Percentiles rank a stretch among this genome's conserved stretches.
These are phyloP conservation scores for Marasmius oreades DNA, from an alignment of 1,284 basidiomycete species.

Conservation along the genomic window DNA sequence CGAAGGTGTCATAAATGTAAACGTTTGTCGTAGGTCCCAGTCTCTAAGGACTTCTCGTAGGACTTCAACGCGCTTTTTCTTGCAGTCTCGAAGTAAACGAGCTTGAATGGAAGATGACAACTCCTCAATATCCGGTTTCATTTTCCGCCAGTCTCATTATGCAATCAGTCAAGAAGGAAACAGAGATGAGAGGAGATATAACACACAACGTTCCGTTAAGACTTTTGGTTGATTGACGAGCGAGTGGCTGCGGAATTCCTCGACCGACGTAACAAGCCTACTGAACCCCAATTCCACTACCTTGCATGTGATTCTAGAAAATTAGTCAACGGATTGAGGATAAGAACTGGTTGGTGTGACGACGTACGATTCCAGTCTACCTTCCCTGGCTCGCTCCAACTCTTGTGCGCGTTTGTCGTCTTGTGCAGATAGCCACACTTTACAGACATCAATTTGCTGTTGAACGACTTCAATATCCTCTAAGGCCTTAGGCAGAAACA, in stretches of 20 bases:
- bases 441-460: too few species aligned
- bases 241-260: neutral
- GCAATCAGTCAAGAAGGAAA: neutral
- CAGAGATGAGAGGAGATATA: too few species aligned
- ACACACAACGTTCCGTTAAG: neutral
- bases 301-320: neutral
- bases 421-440: too few species aligned
- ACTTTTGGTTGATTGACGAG: neutral
- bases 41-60: neutral
- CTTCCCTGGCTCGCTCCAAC: too few species aligned
- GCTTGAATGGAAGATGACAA: neutral
- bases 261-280: too few species aligned
- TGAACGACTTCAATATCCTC: too few species aligned
- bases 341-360: too few species aligned
- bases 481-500: too few species aligned
- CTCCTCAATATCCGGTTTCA: neutral
- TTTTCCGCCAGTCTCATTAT: neutral
- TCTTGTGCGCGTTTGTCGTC: too few species aligned
- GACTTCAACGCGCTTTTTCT: neutral
- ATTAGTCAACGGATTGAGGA: too few species aligned
- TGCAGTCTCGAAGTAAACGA: neutral
- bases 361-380: too few species aligned
- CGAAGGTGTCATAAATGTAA: neutral
- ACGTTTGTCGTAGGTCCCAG: neutral
- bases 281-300: constrained; percentile 34